Evolutionary conservation across 768 basidiomycete species (phyloP).

Genomic region (Naganishia kalamii): DNA sequence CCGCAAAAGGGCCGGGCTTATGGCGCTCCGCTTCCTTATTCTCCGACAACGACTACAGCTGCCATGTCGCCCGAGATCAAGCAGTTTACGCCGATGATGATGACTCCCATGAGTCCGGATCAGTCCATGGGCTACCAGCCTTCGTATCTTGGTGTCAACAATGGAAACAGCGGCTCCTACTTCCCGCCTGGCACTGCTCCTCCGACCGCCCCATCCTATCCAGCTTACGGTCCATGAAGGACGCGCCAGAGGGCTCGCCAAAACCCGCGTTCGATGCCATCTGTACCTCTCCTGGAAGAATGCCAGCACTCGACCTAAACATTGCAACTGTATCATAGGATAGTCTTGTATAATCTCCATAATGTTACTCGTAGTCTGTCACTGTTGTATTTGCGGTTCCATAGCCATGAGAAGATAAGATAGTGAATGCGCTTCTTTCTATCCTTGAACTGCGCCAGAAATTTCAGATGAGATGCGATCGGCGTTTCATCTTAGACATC

Average conservation of each 20-base stretch:
- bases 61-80: conserved; percentile 7
- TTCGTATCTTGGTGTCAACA: background rate
- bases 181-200: background rate
- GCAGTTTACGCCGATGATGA: background rate
- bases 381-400: background rate
- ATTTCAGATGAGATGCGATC: background rate
- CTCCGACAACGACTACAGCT: background rate
- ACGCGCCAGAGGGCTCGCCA: too few relatives aligned
- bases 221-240: background rate
- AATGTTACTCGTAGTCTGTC: background rate
- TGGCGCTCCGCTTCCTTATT: background rate
- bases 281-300: too few relatives aligned
- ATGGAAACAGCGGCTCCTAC: conserved; percentile 4
- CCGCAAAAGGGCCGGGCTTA: conserved; percentile 1
- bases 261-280: too few relatives aligned
- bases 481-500: background rate
- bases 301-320: too few relatives aligned
- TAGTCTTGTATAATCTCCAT: background rate
- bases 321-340: too few relatives aligned
- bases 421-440: background rate
- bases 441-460: background rate
- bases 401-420: background rate
- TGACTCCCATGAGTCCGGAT: conserved; percentile 13
- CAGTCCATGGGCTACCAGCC: background rate
- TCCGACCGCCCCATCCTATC: background rate